Percentiles rank a stretch among this genome's conserved stretches.
Evolutionary conservation across 192 early-diverging fungal species (phyloP).

Genomic region (Backusella sp.): DNA sequence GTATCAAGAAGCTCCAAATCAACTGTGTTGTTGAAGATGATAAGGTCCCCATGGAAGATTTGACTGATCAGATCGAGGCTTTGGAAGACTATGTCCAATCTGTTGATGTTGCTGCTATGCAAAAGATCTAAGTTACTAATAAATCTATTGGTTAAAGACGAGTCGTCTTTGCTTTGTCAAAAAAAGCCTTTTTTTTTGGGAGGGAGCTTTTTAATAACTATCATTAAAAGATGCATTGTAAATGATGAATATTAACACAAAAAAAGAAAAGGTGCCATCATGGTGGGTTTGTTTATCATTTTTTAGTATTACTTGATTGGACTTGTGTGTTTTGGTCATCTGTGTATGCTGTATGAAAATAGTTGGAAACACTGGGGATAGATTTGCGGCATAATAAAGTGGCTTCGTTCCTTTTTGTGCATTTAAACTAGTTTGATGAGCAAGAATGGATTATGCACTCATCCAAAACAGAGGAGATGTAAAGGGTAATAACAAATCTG

Average conservation of each 20-base stretch:
- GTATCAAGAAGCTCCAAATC: slow-evolving; percentile 96
- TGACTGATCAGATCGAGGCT: slow-evolving; percentile 74
- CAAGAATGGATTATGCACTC: too few species aligned
- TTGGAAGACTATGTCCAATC: slow-evolving; percentile 91
- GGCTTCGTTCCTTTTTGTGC: too few species aligned
- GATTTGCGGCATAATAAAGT: too few species aligned
- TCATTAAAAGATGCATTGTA: background rate
- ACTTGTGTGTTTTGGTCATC: too few species aligned
- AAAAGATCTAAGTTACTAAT: slow-evolving; percentile 74
- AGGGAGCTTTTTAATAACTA: background rate
- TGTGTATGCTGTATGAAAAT: too few species aligned
- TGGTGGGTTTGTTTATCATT: background rate
- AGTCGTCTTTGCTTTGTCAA: background rate
- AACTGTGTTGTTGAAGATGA: slow-evolving; percentile 91
- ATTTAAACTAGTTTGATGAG: too few species aligned
- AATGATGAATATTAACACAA: background rate
- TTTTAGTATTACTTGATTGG: too few species aligned
- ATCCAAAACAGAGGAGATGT: too few species aligned
- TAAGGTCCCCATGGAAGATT: slow-evolving; percentile 85
- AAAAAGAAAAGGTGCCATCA: too few species aligned
- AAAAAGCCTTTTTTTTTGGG: background rate
- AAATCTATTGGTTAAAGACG: background rate
- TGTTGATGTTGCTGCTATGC: slow-evolving; percentile 85
- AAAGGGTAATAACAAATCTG: too few species aligned
- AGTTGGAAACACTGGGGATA: too few species aligned